A percentile compares a stretch with the other conserved stretches of the same genome.
Evolutionary conservation across 164 flowering plant species (phyloP).

Genomic region (Cinnamomum micranthum): DNA sequence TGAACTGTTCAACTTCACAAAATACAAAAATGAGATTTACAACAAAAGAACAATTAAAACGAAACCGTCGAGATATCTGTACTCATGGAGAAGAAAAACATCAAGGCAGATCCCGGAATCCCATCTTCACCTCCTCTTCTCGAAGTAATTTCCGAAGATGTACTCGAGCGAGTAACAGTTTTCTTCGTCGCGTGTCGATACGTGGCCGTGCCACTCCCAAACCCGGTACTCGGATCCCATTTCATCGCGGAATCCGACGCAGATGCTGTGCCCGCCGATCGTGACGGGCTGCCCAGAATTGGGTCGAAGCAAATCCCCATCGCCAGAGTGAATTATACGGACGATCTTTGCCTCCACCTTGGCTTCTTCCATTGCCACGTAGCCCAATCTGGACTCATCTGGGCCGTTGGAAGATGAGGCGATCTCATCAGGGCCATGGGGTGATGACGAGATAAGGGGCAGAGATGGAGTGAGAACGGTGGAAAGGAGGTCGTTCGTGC

Average conservation of each 20-base stretch:
- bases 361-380: constrained; percentile 68
- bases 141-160: constrained; percentile 92
- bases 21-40: no score
- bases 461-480: constrained; percentile 25
- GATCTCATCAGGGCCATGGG: constrained; percentile 17
- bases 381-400: constrained; percentile 22
- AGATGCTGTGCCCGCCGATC: constrained; percentile 75
- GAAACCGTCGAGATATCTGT: no score
- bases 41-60: background rate
- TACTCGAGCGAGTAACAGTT: constrained; percentile 81
- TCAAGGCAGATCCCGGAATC: background rate
- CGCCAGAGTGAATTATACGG: constrained; percentile 44
- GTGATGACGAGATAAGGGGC: constrained; percentile 24
- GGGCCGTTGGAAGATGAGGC: background rate
- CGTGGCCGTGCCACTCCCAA: constrained; percentile 99
- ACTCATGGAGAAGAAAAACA: no score
- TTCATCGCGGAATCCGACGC: constrained; percentile 75
- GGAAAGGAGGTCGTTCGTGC: constrained; percentile 50
- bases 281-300: constrained; percentile 92
- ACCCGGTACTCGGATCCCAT: constrained; percentile 71
- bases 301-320: constrained; percentile 61
- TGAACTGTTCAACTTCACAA: no score
- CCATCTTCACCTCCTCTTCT: constrained; percentile 37
- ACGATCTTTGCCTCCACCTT: constrained; percentile 73
- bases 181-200: constrained; percentile 84